Evolutionary conservation across 495 filamentous ascomycete species (phyloP).

Genomic region (Penicillium pulvis): DNA sequence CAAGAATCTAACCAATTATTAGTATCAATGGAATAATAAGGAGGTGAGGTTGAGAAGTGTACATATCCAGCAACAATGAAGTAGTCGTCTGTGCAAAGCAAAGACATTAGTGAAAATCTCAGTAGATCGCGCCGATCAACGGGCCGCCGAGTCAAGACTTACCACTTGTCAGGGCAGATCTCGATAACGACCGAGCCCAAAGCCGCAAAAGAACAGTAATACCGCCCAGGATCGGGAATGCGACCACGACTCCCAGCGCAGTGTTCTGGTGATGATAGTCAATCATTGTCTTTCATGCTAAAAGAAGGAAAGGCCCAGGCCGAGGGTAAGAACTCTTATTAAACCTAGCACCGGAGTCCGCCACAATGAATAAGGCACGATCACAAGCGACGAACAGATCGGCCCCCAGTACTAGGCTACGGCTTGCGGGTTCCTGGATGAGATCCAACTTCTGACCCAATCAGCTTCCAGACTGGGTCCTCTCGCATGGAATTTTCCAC

Average conservation of each 20-base stretch:
- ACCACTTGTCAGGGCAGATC: conserved; percentile 29
- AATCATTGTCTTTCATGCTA: conserved; percentile 15
- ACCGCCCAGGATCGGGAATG: conserved; percentile 48
- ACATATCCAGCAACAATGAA: conserved; percentile 30
- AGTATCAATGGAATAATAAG: background rate
- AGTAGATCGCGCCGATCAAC: conserved; percentile 14
- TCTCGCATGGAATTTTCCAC: background rate
- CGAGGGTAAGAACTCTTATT: background rate
- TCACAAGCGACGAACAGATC: background rate
- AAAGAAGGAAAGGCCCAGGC: background rate
- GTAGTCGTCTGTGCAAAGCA: conserved; percentile 22
- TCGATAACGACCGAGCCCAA: conserved; percentile 47
- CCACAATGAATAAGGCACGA: background rate
- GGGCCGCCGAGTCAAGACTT: conserved; percentile 5
- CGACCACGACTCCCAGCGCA: conserved; percentile 48
- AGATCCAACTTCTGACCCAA: background rate
- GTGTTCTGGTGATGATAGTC: conserved; percentile 37
- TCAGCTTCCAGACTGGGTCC: background rate
- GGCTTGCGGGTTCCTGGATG: background rate
- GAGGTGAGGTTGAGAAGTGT: background rate
- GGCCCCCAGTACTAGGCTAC: background rate
- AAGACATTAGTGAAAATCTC: conserved; percentile 10
- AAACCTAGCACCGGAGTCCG: background rate
- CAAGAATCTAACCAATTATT: conserved; percentile 21
- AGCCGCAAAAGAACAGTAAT: conserved; percentile 43